Evolutionary conservation across 768 basidiomycete species (phyloP).

Genomic region (Saitozyma podzolica): DNA sequence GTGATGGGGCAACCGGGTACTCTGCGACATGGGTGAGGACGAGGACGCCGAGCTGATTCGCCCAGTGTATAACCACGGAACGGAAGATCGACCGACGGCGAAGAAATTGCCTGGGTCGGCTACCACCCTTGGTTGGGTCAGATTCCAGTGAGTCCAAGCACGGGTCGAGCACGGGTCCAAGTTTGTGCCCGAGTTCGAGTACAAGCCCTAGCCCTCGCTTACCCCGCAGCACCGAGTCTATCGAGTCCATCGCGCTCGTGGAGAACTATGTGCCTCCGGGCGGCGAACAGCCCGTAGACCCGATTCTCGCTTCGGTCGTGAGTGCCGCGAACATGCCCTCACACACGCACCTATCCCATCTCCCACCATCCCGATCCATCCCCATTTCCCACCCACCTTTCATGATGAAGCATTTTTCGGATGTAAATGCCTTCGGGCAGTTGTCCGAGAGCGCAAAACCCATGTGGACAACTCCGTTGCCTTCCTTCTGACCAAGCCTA

Average conservation of each 20-base stretch:
- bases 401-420: slow-evolving; percentile 52
- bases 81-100: slow-evolving; percentile 39
- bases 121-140: slow-evolving; percentile 42
- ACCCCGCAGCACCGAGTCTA: slow-evolving; percentile 42
- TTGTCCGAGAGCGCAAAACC: slow-evolving; percentile 53
- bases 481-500: slow-evolving; percentile 48
- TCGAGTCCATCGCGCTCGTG: slow-evolving; percentile 40
- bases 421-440: slow-evolving; percentile 47
- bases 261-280: slow-evolving; percentile 45
- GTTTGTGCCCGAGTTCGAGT: background rate
- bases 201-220: slow-evolving; percentile 7
- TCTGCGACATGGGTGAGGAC: too few relatives aligned
- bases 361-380: background rate
- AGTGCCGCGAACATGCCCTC: slow-evolving; percentile 15
- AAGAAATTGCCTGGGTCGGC: slow-evolving; percentile 29
- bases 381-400: slow-evolving; percentile 1
- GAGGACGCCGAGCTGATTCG: background rate
- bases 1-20: background rate
- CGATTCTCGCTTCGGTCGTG: slow-evolving; percentile 44
- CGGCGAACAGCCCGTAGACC: slow-evolving; percentile 33
- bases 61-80: slow-evolving; percentile 45
- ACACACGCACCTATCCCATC: background rate
- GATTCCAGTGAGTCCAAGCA: slow-evolving; percentile 37
- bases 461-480: slow-evolving; percentile 53
- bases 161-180: background rate